phyloP scores from a whole-genome alignment of 345 rosid species.

The Noccaea bulbosa region DNA sequence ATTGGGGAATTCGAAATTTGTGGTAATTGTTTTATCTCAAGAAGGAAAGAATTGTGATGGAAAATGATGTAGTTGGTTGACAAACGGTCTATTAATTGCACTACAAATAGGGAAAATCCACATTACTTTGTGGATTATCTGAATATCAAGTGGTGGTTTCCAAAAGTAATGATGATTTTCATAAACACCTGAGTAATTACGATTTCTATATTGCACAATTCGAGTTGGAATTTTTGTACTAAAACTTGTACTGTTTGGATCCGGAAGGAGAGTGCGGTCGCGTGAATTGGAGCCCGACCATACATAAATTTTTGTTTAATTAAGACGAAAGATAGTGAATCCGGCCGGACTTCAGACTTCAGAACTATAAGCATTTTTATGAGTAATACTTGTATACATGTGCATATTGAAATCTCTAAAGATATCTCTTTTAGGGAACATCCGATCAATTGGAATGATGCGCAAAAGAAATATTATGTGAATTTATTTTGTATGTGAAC shows the following conservation, averaged over 20 bases:
- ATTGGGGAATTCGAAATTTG: conserved; percentile 17
- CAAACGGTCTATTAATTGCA: conserved; percentile 24
- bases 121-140: conserved; percentile 22
- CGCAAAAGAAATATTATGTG: too few species aligned
- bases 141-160: conserved; percentile 19
- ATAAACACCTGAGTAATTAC: conserved; percentile 12
- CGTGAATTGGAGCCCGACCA: too few species aligned
- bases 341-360: too few species aligned
- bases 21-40: conserved; percentile 18
- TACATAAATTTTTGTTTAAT: too few species aligned
- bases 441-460: too few species aligned
- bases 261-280: too few species aligned
- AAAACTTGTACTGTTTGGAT: too few species aligned
- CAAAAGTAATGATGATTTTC: neutral
- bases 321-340: too few species aligned
- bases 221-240: too few species aligned
- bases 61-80: conserved; percentile 38
- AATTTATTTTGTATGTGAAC: too few species aligned
- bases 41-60: conserved; percentile 30
- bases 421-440: neutral
- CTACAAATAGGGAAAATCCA: conserved; percentile 40
- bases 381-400: neutral
- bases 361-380: neutral
- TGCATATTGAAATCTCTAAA: too few species aligned
- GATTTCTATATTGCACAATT: neutral